Base-by-base conservation (phyloP, 2,329 filamentous ascomycete species). In the Monosporascus sp. region DNA sequence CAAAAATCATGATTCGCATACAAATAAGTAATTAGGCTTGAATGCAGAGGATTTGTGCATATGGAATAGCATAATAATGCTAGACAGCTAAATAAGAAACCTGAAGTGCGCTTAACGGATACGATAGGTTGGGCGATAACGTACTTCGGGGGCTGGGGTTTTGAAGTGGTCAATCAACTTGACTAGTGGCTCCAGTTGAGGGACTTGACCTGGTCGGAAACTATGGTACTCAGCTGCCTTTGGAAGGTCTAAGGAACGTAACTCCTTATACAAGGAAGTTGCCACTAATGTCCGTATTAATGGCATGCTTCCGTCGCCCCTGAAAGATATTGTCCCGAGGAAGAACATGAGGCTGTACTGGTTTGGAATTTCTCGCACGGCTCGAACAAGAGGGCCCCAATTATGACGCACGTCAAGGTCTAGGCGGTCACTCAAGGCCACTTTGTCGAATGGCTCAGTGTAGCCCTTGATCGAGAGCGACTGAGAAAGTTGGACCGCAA, bases 221-320 rank as follows among this genome's bases (percentile, higher is more conserved):
- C 68, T 60, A 24, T 44, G 48, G 54, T 70, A 75, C 5, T 61
- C 61, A 47, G 63, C 64, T 55, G 68, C 67, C 2, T 39, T 35
- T 0, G 76, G 76, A 2, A 73, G 63, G 1, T 59, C 6, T 1
- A 78, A 51, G 1, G 14, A 41, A 49, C 70, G 73, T 1, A 82
- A 57, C 0, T 70, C 67, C 0, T 68, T 57, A 17, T 75, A 59
- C 0, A 75, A 58, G 1, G 69, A 67, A 58, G 76, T 81, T 0
- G 77, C 72, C 5, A 75, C 64, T 1, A 84, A 58, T 2, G 53
- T 58, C 11, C 59, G 60, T 5, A 67, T 52, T 2, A 64, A 48
- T 14, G 58, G 58, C 56, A 64, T 60, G n/a, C 63, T 60, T 0
- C 55, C 54, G 8, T 61, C 53, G 1, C 56, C 58, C n/a, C 63